Evolutionary conservation across 108 stramenopile species (phyloP).

Genomic region (Nitzschia palea): DNA sequence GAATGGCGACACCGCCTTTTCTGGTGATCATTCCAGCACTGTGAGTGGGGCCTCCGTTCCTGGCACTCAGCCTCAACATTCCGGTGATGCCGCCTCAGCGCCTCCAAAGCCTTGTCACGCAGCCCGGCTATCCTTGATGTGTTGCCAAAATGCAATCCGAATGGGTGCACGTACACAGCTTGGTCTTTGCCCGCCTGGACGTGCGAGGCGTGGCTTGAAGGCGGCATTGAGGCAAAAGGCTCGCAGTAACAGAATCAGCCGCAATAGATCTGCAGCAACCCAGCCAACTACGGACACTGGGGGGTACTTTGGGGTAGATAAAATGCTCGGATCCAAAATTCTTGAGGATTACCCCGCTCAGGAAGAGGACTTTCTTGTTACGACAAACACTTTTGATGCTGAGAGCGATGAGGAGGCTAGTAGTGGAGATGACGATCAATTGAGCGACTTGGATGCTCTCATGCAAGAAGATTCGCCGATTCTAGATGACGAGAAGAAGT

Average conservation of each 20-base stretch:
- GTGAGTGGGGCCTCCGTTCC: constrained; percentile 5
- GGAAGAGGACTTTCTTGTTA: constrained; percentile 46
- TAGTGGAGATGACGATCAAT: constrained; percentile 64
- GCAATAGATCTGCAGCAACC: neutral
- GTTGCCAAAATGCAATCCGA: constrained; percentile 68
- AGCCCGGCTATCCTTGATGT: constrained; percentile 53
- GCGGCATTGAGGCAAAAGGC: constrained; percentile 30
- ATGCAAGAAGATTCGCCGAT: constrained; percentile 25
- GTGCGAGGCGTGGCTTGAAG: constrained; percentile 51
- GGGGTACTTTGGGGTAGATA: constrained; percentile 47
- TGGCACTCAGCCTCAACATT: constrained; percentile 9
- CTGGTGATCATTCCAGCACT: constrained; percentile 5
- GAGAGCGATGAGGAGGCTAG: constrained; percentile 56
- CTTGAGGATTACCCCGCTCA: constrained; percentile 37
- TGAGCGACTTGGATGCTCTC: constrained; percentile 32
- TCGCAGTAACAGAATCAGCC: constrained; percentile 1
- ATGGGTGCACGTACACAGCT: constrained; percentile 73
- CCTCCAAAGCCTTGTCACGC: constrained; percentile 55
- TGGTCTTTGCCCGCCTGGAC: constrained; percentile 70
- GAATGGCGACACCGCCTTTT: neutral
- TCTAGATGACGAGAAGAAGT: constrained; percentile 28
- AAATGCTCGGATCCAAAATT: constrained; percentile 40
- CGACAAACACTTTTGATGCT: constrained; percentile 36
- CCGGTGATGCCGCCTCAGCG: neutral
- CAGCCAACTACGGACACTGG: constrained; percentile 36